phyloP scores from a whole-genome alignment of 1,139 yeast species.

The Debaryomyces subglobosus region DNA sequence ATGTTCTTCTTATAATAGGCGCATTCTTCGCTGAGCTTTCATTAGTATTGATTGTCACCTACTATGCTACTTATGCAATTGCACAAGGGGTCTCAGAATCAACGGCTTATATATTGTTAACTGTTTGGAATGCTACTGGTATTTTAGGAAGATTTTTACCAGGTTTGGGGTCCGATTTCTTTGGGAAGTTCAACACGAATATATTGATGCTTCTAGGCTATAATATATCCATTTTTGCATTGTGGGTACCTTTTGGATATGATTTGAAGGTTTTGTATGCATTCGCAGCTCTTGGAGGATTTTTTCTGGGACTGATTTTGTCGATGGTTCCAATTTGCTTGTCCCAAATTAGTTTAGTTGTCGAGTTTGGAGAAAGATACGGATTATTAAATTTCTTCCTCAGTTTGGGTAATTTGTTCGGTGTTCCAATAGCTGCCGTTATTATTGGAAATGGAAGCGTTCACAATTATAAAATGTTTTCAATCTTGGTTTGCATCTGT shows the following conservation, averaged over 20 bases:
- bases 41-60: slow-evolving; percentile 51
- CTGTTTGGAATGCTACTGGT: slow-evolving; percentile 45
- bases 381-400: slow-evolving; percentile 43
- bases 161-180: slow-evolving; percentile 39
- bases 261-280: slow-evolving; percentile 33
- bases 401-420: slow-evolving; percentile 44
- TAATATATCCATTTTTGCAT: slow-evolving; percentile 32
- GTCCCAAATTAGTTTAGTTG: slow-evolving; percentile 40
- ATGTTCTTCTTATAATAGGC: slow-evolving; percentile 32
- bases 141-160: slow-evolving; percentile 43
- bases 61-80: slow-evolving; percentile 47
- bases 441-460: slow-evolving; percentile 38
- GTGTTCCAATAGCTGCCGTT: slow-evolving; percentile 50
- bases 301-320: slow-evolving; percentile 32
- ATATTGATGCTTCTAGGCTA: slow-evolving; percentile 36
- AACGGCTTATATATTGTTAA: slow-evolving; percentile 37
- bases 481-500: slow-evolving; percentile 38
- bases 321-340: slow-evolving; percentile 46
- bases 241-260: slow-evolving; percentile 47
- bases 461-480: slow-evolving; percentile 36
- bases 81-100: slow-evolving; percentile 43
- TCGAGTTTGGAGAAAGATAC: slow-evolving; percentile 44
- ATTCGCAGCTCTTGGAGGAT: slow-evolving; percentile 41
- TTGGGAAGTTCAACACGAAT: slow-evolving; percentile 46
- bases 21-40: slow-evolving; percentile 59